A percentile compares a stretch with the other conserved stretches of the same genome.
Conservation (phyloP, 306 rosid genomes). For the Hippophae gyantsensis region DNA sequence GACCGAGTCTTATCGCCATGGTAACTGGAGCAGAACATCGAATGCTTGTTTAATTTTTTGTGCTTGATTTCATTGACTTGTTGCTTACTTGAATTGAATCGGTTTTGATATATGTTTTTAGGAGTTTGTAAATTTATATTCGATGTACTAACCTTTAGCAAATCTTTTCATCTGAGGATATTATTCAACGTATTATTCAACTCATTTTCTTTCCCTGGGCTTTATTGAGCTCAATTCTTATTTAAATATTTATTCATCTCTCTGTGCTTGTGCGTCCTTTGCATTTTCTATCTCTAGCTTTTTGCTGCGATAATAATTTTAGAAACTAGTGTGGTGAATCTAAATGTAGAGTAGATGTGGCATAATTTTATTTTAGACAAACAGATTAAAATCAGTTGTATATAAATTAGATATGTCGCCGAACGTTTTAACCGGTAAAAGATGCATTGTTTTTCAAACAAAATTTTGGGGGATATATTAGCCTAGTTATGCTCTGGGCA, state of each 20-base stretch:
- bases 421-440: background rate
- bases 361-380: no score
- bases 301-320: background rate
- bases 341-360: no score
- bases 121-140: constrained; percentile 10
- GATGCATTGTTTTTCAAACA: background rate
- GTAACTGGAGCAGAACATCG: constrained; percentile 29
- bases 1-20: constrained; percentile 63
- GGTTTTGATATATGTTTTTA: constrained; percentile 16
- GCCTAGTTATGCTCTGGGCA: background rate
- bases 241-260: background rate
- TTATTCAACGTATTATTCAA: background rate
- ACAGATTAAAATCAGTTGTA: no score
- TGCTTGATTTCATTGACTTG: constrained; percentile 34
- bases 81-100: constrained; percentile 41
- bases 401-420: no score
- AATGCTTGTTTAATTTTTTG: constrained; percentile 1
- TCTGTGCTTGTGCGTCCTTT: constrained; percentile 2
- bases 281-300: background rate
- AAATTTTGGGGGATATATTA: background rate
- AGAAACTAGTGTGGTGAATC: background rate
- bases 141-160: background rate
- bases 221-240: constrained; percentile 3
- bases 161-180: constrained; percentile 1
- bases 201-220: background rate